phyloP scores from a whole-genome alignment of 805 yeast genomes.

The Barnettozyma siamensis region DNA sequence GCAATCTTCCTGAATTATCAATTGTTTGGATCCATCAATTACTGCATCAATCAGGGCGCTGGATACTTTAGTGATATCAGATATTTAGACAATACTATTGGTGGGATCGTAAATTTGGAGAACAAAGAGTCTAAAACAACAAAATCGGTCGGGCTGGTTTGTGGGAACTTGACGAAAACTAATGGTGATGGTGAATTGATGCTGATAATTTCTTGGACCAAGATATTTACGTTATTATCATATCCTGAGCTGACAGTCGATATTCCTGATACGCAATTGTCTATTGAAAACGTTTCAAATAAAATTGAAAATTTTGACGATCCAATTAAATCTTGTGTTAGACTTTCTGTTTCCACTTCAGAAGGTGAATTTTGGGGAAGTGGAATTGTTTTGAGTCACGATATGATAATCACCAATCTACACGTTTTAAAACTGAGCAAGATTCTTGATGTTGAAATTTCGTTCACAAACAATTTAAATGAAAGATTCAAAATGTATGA shows the following conservation, averaged over 20 bases:
- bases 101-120: slow-evolving; percentile 19
- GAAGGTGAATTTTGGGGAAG: slow-evolving; percentile 26
- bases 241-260: slow-evolving; percentile 2
- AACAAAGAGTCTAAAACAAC: background rate
- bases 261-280: background rate
- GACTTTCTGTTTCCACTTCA: slow-evolving; percentile 17
- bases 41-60: slow-evolving; percentile 10
- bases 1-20: slow-evolving; percentile 23
- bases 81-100: slow-evolving; percentile 24
- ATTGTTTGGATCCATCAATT: slow-evolving; percentile 17
- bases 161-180: slow-evolving; percentile 18
- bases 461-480: slow-evolving; percentile 7
- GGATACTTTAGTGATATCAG: slow-evolving; percentile 22
- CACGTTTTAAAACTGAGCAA: slow-evolving; percentile 21
- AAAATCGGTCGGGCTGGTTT: slow-evolving; percentile 20
- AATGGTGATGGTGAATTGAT: slow-evolving; percentile 27
- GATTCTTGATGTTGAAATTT: slow-evolving; percentile 11
- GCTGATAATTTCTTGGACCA: slow-evolving; percentile 22
- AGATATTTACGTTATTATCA: slow-evolving; percentile 13
- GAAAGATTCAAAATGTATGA: slow-evolving; percentile 8
- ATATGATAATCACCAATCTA: slow-evolving; percentile 21
- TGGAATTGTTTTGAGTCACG: slow-evolving; percentile 19
- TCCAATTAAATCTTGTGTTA: slow-evolving; percentile 18
- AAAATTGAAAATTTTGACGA: slow-evolving; percentile 3
- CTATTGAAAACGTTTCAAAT: background rate